Percentiles rank a stretch among this genome's conserved stretches.
Evolutionary conservation across 129 eudicot genomes (phyloP).

Genomic region (Flaveria bidentis): DNA sequence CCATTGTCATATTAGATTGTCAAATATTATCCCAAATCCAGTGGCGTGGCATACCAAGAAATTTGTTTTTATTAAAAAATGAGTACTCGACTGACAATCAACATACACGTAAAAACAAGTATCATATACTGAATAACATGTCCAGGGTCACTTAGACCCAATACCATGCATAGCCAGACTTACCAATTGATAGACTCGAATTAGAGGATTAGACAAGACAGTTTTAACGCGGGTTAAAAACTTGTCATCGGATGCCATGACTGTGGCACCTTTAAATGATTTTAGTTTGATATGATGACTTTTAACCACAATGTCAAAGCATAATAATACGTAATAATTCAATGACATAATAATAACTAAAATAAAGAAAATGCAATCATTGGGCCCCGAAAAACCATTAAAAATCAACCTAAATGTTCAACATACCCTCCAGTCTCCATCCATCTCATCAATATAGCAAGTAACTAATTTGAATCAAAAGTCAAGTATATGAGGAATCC

Average conservation of each 20-base stretch:
- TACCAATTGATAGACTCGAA: not conserved
- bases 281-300: slow-evolving; percentile 24
- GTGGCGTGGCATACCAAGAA: not conserved
- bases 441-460: slow-evolving; percentile 20
- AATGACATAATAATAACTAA: slow-evolving; percentile 15
- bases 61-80: too few relatives aligned
- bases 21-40: not conserved
- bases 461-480: slow-evolving; percentile 32
- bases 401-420: slow-evolving; percentile 17
- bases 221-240: slow-evolving; percentile 11
- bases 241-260: slow-evolving; percentile 33
- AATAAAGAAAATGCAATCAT: slow-evolving; percentile 3
- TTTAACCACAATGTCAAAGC: slow-evolving; percentile 32
- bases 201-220: not conserved
- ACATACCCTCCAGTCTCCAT: slow-evolving; percentile 9
- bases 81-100: too few relatives aligned
- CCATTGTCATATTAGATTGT: not conserved
- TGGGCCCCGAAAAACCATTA: slow-evolving; percentile 9
- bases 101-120: not conserved
- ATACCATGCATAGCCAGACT: not conserved
- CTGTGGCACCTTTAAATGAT: not conserved
- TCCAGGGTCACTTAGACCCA: not conserved
- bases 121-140: not conserved
- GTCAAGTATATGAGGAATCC: slow-evolving; percentile 31
- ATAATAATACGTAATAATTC: slow-evolving; percentile 30